phyloP scores from a whole-genome alignment of 1,284 basidiomycete species.

The Microbotryum lychnidis-dioicae region DNA sequence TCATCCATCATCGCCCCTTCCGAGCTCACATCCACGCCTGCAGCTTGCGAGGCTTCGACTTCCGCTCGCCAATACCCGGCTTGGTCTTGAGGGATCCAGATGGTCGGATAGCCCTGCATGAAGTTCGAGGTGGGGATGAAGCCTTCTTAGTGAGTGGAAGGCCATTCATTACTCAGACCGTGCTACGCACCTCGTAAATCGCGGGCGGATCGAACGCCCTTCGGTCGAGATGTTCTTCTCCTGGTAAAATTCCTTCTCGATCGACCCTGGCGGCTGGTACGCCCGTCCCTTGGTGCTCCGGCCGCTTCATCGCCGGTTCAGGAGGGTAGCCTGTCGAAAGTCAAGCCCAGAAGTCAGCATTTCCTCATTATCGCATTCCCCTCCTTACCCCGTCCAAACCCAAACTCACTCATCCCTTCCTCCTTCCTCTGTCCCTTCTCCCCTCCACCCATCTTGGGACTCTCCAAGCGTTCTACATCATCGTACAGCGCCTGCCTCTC shows the following conservation, averaged over 20 bases:
- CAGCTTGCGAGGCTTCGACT: slow-evolving; percentile 45
- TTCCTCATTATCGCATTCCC: no score
- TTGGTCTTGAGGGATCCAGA: slow-evolving; percentile 72
- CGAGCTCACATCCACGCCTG: slow-evolving; percentile 21
- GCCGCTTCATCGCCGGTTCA: slow-evolving; percentile 53
- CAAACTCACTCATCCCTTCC: slow-evolving; percentile 30
- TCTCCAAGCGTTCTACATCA: slow-evolving; percentile 49
- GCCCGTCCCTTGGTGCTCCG: slow-evolving; percentile 36
- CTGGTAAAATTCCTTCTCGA: slow-evolving; percentile 7
- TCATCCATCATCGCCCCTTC: slow-evolving; percentile 27
- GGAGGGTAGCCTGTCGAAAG: slow-evolving; percentile 58
- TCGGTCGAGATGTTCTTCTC: slow-evolving; percentile 24
- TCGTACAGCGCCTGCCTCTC: neutral
- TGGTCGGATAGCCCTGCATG: slow-evolving; percentile 46
- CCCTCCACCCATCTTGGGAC: slow-evolving; percentile 44
- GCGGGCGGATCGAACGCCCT: slow-evolving; percentile 35
- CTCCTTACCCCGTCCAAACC: neutral
- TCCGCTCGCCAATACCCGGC: slow-evolving; percentile 61
- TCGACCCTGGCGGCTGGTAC: neutral
- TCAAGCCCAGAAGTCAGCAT: neutral
- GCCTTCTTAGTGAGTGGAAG: no score
- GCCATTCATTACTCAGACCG: no score
- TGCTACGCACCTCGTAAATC: slow-evolving; percentile 18
- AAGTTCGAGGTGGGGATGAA: no score
- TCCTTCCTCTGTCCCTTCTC: slow-evolving; percentile 7